Percentiles rank a stretch among this genome's conserved stretches.
These are phyloP conservation scores for Imleria badia DNA, from an alignment of 768 basidiomycete species.

Conservation along the genomic window DNA sequence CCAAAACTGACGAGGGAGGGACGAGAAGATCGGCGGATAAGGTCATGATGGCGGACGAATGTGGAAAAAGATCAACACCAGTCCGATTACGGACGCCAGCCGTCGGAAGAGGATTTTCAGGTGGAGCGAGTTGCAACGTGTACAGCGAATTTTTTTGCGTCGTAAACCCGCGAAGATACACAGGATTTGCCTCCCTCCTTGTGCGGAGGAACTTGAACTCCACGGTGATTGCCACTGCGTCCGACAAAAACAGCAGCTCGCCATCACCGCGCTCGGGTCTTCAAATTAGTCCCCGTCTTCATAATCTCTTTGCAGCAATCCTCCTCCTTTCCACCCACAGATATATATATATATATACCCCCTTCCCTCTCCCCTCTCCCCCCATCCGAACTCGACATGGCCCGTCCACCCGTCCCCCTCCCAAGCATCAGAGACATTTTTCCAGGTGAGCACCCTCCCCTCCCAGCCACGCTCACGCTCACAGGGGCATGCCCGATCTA, in stretches of 20 bases:
- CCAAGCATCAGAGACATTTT: slow-evolving; percentile 59
- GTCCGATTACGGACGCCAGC: slow-evolving; percentile 18
- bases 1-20: slow-evolving; percentile 15
- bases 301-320: slow-evolving; percentile 8
- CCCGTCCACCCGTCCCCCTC: slow-evolving; percentile 34
- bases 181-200: no score
- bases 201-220: no score
- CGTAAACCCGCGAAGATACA: slow-evolving; percentile 18
- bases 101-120: slow-evolving; percentile 7
- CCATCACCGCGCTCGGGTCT: slow-evolving; percentile 25
- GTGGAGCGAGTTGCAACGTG: background rate
- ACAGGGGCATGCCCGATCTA: slow-evolving; percentile 9
- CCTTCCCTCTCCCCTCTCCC: background rate
- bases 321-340: background rate
- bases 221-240: slow-evolving; percentile 28
- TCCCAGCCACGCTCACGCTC: background rate
- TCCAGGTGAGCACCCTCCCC: slow-evolving; percentile 38
- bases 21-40: slow-evolving; percentile 40
- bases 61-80: slow-evolving; percentile 35
- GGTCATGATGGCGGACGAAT: slow-evolving; percentile 26
- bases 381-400: slow-evolving; percentile 8
- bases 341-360: slow-evolving; percentile 25
- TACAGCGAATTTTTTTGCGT: background rate
- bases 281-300: slow-evolving; percentile 22
- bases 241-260: no score